Evolutionary conservation across 2,329 filamentous ascomycete genomes (phyloP).

Genomic region (Botrytis tulipae): DNA sequence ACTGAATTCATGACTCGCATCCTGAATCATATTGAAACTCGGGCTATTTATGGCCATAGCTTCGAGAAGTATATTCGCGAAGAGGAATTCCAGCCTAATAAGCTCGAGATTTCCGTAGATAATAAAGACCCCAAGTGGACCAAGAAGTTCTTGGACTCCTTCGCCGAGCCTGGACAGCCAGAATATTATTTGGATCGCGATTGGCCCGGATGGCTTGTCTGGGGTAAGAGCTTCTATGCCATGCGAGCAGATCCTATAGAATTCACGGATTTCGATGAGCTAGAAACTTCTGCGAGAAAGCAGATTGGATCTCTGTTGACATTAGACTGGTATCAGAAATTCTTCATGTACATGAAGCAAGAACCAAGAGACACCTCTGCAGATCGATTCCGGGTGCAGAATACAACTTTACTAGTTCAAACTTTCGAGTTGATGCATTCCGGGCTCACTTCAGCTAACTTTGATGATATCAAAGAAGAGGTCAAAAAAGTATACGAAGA

Average conservation of each 20-base stretch:
- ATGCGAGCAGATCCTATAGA: slow-evolving; percentile 66
- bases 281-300: slow-evolving; percentile 69
- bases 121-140: slow-evolving; percentile 79
- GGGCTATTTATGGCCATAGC: slow-evolving; percentile 80
- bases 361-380: slow-evolving; percentile 79
- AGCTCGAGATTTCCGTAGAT: slow-evolving; percentile 69
- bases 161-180: slow-evolving; percentile 68
- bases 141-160: slow-evolving; percentile 70
- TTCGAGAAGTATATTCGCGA: slow-evolving; percentile 85
- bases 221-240: slow-evolving; percentile 83
- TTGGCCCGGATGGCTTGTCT: slow-evolving; percentile 93
- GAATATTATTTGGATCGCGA: slow-evolving; percentile 91
- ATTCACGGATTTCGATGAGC: slow-evolving; percentile 73
- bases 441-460: slow-evolving; percentile 71
- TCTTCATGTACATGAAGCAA: slow-evolving; percentile 93
- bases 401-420: slow-evolving; percentile 82
- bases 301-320: slow-evolving; percentile 81
- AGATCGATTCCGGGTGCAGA: slow-evolving; percentile 87
- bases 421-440: slow-evolving; percentile 87
- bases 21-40: slow-evolving; percentile 83
- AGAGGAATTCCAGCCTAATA: slow-evolving; percentile 74
- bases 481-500: slow-evolving; percentile 78
- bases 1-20: slow-evolving; percentile 71
- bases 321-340: slow-evolving; percentile 80
- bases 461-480: slow-evolving; percentile 85